Percentiles rank a stretch among this genome's conserved stretches.
phyloP scores from a whole-genome alignment of 2,329 filamentous ascomycete genomes.

The Hypoxylon sp. region DNA sequence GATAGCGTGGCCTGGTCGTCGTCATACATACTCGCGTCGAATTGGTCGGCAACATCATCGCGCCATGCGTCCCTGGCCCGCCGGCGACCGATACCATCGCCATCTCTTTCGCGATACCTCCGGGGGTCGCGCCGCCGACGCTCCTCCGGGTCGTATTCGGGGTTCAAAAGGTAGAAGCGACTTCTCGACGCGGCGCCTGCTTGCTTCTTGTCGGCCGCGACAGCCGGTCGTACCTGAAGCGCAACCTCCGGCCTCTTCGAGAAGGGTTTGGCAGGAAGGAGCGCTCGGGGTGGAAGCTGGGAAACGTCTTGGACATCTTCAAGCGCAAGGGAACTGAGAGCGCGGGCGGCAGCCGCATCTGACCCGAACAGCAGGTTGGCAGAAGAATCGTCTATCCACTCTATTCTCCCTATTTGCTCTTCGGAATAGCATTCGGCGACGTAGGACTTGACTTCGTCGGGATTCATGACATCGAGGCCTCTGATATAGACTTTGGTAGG shows the following conservation, averaged over 20 bases:
- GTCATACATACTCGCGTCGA: conserved; percentile 83
- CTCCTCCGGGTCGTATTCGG: conserved; percentile 85
- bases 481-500: conserved; percentile 81
- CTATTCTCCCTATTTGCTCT: conserved; percentile 67
- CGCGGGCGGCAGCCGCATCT: conserved; percentile 60
- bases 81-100: conserved; percentile 42
- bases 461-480: conserved; percentile 83
- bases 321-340: conserved; percentile 61
- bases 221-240: conserved; percentile 77
- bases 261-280: conserved; percentile 73
- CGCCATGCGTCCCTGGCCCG: conserved; percentile 48
- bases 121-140: conserved; percentile 65
- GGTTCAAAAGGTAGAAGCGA: conserved; percentile 90
- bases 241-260: conserved; percentile 72
- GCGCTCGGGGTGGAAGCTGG: conserved; percentile 66
- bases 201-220: conserved; percentile 80
- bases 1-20: conserved; percentile 62
- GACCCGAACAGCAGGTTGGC: conserved; percentile 83
- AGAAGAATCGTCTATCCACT: conserved; percentile 95
- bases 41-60: conserved; percentile 63
- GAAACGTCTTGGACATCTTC: conserved; percentile 62
- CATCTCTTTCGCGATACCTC: conserved; percentile 68
- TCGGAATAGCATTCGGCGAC: conserved; percentile 70
- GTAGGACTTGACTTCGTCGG: conserved; percentile 80
- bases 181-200: conserved; percentile 80